phyloP scores from a whole-genome alignment of 148 eudicot genomes.

The Oxyria digyna region DNA sequence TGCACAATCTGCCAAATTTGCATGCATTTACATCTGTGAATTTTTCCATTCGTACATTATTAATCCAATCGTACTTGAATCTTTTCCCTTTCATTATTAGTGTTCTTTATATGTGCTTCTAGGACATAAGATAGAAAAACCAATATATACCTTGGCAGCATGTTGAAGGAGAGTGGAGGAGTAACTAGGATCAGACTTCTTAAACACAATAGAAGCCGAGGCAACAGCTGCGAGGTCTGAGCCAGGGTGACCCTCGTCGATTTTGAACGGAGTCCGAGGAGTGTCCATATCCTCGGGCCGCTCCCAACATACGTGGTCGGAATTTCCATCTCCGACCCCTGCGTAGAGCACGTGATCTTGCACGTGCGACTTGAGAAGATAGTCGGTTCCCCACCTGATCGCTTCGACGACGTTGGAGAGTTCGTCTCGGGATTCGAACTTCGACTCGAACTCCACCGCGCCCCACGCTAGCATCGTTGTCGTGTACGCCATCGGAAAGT shows the following conservation, averaged over 20 bases:
- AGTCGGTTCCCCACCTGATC: conserved; percentile 55
- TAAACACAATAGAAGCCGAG: conserved; percentile 33
- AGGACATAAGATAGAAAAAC: too few relatives aligned
- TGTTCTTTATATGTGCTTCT: too few relatives aligned
- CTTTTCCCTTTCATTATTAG: too few relatives aligned
- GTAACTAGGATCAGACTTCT: conserved; percentile 13
- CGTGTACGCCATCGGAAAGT: conserved; percentile 37
- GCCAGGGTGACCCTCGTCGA: conserved; percentile 31
- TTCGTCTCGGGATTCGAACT: conserved; percentile 19
- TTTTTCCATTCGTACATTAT: too few relatives aligned
- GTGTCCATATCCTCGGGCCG: conserved; percentile 55
- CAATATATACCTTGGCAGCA: conserved; percentile 31
- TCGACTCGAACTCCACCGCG: conserved; percentile 23
- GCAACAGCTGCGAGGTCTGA: conserved; percentile 48
- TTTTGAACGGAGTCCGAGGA: conserved; percentile 23
- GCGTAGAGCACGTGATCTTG: not conserved
- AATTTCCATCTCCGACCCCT: not conserved
- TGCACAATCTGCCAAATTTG: too few relatives aligned
- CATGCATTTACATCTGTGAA: too few relatives aligned
- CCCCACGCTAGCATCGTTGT: conserved; percentile 46
- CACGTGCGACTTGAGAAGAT: conserved; percentile 42
- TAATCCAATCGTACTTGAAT: too few relatives aligned
- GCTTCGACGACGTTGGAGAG: conserved; percentile 27
- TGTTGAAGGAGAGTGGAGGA: conserved; percentile 26
- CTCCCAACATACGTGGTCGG: conserved; percentile 45